Evolutionary conservation across 352 stramenopile genomes (phyloP).

Genomic region (Phytophthora cactorum): DNA sequence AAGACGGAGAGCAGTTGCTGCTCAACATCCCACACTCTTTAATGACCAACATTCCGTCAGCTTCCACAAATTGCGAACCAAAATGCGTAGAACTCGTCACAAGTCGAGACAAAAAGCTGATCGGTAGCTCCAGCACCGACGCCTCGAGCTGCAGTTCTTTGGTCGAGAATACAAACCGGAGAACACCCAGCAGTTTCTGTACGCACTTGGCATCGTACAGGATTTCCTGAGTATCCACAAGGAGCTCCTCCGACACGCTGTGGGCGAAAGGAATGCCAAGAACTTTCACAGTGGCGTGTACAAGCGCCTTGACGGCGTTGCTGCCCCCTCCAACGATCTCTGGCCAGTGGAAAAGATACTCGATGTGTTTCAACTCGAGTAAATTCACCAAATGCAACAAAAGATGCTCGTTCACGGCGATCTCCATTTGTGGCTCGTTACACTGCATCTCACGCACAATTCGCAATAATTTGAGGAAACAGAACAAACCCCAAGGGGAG

Average conservation of each 20-base stretch:
- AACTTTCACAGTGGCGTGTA: constrained; percentile 88
- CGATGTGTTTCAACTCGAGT: constrained; percentile 62
- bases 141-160: constrained; percentile 60
- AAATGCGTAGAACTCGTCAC: constrained; percentile 89
- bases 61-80: constrained; percentile 76
- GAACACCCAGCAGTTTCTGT: constrained; percentile 64
- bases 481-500: constrained; percentile 87
- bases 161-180: constrained; percentile 67
- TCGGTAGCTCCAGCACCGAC: constrained; percentile 69
- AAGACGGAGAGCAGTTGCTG: constrained; percentile 48
- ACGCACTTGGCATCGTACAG: constrained; percentile 77
- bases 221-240: constrained; percentile 73
- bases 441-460: constrained; percentile 75
- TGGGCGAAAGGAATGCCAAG: constrained; percentile 82
- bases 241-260: constrained; percentile 64
- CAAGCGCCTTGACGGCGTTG: constrained; percentile 81
- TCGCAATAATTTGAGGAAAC: constrained; percentile 80
- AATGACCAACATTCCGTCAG: constrained; percentile 69
- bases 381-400: constrained; percentile 67
- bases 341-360: constrained; percentile 75
- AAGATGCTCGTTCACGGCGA: constrained; percentile 60
- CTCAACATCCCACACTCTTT: constrained; percentile 72
- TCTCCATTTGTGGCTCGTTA: constrained; percentile 47
- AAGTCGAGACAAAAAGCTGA: constrained; percentile 85
- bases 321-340: constrained; percentile 78